Percentiles rank a stretch among this genome's conserved stretches.
Conservation (phyloP, 768 basidiomycete genomes). For the Pleurotus eryngii region DNA sequence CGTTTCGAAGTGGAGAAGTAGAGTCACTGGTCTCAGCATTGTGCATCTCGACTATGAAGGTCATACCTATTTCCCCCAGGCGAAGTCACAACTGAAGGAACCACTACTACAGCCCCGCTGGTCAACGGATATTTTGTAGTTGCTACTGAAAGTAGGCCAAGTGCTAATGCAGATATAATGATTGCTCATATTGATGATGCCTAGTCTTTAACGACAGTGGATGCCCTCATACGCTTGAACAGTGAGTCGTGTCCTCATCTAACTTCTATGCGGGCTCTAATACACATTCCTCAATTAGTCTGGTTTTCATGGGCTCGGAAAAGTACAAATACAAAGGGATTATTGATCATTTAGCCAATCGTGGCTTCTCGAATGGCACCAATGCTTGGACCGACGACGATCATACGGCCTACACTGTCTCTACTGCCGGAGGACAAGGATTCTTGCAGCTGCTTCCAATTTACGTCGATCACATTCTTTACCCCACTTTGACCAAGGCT, state of each 20-base stretch:
- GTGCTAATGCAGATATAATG: neutral
- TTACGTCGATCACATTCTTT: conserved; percentile 94
- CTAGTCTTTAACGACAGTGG: conserved; percentile 92
- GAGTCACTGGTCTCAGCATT: conserved; percentile 82
- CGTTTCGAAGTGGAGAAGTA: conserved; percentile 86
- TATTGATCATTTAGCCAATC: conserved; percentile 91
- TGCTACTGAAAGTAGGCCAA: conserved; percentile 73
- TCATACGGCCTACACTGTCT: conserved; percentile 93
- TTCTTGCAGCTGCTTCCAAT: conserved; percentile 83
- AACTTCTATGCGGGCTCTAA: neutral
- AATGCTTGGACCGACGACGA: conserved; percentile 98
- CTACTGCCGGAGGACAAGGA: conserved; percentile 93
- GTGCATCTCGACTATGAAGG: conserved; percentile 92
- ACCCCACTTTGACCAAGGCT: conserved; percentile 89
- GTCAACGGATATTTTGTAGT: conserved; percentile 91
- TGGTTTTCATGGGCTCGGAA: conserved; percentile 94
- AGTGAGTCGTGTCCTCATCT: conserved; percentile 47
- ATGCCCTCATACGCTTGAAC: conserved; percentile 94
- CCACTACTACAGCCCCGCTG: conserved; percentile 60
- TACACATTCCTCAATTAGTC: conserved; percentile 33
- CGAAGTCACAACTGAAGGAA: conserved; percentile 9
- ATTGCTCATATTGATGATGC: neutral
- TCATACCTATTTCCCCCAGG: conserved; percentile 25
- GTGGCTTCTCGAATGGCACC: conserved; percentile 86
- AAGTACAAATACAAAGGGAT: conserved; percentile 96